Evolutionary conservation across 805 yeast genomes (phyloP).

Genomic region (Komagataella pastoris): DNA sequence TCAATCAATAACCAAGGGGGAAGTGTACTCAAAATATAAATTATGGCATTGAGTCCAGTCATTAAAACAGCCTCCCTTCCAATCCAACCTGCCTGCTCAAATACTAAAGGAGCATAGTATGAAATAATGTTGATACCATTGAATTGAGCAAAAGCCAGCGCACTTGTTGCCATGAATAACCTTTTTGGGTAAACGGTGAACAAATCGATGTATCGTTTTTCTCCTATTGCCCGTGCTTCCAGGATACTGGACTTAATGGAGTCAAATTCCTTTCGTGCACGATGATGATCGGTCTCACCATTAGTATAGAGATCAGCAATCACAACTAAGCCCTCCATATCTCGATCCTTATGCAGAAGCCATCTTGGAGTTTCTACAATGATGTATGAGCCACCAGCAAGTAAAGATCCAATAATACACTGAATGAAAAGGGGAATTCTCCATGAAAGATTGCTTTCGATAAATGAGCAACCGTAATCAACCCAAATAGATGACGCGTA

Average conservation of each 20-base stretch:
- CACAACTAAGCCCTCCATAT: conserved; percentile 33
- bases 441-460: conserved; percentile 57
- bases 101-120: conserved; percentile 83
- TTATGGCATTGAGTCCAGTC: conserved; percentile 65
- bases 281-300: conserved; percentile 6
- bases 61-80: conserved; percentile 75
- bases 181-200: conserved; percentile 27
- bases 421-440: conserved; percentile 68
- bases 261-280: conserved; percentile 27
- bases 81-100: conserved; percentile 84
- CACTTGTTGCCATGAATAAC: conserved; percentile 70
- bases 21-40: conserved; percentile 52
- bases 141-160: conserved; percentile 80
- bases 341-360: conserved; percentile 65
- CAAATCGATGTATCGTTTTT: conserved; percentile 28
- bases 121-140: conserved; percentile 84
- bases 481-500: conserved; percentile 81
- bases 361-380: conserved; percentile 85
- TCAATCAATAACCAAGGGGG: conserved; percentile 87
- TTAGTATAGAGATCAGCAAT: conserved; percentile 20
- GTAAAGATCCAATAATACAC: conserved; percentile 50
- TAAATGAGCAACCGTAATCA: conserved; percentile 61
- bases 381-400: conserved; percentile 60
- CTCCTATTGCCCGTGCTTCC: conserved; percentile 20
- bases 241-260: conserved; percentile 28